Conservation (phyloP, 345 rosid species). For the Hirschfeldia incana region DNA sequence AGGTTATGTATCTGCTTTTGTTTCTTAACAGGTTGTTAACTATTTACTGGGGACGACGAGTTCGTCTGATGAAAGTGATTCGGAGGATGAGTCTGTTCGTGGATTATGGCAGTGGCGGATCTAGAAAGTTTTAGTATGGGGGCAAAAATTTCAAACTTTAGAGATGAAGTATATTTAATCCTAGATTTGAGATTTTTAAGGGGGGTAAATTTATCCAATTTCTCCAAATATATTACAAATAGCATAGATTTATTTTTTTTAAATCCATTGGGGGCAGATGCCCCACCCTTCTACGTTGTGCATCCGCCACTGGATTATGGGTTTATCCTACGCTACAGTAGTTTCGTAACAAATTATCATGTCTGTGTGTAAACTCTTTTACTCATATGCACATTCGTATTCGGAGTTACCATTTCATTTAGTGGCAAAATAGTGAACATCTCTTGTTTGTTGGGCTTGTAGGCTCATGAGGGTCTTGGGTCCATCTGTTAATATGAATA, state of each 20-base stretch:
- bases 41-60: conserved; percentile 15
- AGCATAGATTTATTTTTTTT: too few relatives aligned
- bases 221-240: too few relatives aligned
- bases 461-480: not conserved
- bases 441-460: not conserved
- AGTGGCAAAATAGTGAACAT: not conserved
- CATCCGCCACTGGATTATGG: conserved; percentile 14
- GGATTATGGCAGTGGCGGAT: conserved; percentile 21
- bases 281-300: too few relatives aligned
- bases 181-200: too few relatives aligned
- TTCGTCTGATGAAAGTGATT: conserved; percentile 26
- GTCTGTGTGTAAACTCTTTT: not conserved
- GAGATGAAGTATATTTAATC: too few relatives aligned
- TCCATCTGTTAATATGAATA: not conserved
- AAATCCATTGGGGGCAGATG: too few relatives aligned
- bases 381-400: not conserved
- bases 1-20: conserved; percentile 1
- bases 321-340: not conserved
- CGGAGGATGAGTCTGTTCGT: conserved; percentile 15
- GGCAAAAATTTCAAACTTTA: too few relatives aligned
- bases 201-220: too few relatives aligned
- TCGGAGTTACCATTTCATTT: not conserved
- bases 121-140: too few relatives aligned
- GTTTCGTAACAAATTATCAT: not conserved
- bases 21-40: conserved; percentile 19